phyloP scores from a whole-genome alignment of 495 filamentous ascomycete genomes.

The Aspergillus cavernicola region DNA sequence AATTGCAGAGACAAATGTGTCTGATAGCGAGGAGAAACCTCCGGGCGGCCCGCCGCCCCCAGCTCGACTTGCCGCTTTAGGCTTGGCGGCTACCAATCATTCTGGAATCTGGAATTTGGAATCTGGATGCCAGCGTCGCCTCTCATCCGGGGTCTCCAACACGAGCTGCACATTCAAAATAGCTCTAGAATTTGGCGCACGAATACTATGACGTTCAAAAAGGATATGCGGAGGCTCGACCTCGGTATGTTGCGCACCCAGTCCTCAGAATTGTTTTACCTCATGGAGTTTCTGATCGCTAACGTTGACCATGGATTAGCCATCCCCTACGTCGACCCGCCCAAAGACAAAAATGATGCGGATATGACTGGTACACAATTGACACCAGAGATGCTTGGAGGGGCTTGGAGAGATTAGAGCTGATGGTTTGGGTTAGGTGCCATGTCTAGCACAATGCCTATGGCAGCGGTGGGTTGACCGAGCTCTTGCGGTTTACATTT shows the following conservation, averaged over 20 bases:
- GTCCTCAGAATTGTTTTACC: not conserved
- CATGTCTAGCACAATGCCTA: slow-evolving; percentile 79
- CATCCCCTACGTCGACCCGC: slow-evolving; percentile 60
- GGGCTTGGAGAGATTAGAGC: slow-evolving; percentile 3
- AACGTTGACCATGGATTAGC: slow-evolving; percentile 38
- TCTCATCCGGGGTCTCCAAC: not conserved
- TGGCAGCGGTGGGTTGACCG: slow-evolving; percentile 68
- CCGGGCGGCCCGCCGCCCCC: not conserved
- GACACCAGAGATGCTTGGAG: not conserved
- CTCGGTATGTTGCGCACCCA: slow-evolving; percentile 57
- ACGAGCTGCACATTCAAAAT: too few relatives aligned
- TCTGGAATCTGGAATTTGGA: too few relatives aligned
- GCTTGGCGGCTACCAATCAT: slow-evolving; percentile 13
- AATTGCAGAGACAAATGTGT: too few relatives aligned
- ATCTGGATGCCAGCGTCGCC: slow-evolving; percentile 8
- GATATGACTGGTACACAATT: slow-evolving; percentile 49
- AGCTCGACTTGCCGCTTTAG: slow-evolving; percentile 10
- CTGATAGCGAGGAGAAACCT: not conserved
- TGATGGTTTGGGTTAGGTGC: slow-evolving; percentile 50
- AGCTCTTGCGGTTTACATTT: not conserved
- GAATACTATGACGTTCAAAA: slow-evolving; percentile 65
- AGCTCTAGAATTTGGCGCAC: too few relatives aligned
- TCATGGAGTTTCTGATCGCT: slow-evolving; percentile 4
- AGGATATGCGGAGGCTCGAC: slow-evolving; percentile 83
- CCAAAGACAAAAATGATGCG: slow-evolving; percentile 50